Evolutionary conservation across 1,284 basidiomycete species (phyloP).

Genomic region (Naganishia liquefaciens): DNA sequence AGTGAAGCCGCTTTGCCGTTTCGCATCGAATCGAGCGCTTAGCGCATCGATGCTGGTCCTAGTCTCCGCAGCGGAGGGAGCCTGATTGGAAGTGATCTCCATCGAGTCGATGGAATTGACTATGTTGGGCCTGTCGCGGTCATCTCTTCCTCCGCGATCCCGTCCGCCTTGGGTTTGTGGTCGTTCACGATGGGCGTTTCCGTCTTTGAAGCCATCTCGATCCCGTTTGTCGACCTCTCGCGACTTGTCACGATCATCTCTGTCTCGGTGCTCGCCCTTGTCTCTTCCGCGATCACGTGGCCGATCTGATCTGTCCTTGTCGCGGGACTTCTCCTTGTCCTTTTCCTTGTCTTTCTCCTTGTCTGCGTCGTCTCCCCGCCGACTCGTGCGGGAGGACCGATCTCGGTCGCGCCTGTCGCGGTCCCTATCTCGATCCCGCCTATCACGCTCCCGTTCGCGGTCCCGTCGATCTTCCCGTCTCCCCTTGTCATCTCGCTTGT

Average conservation of each 20-base stretch:
- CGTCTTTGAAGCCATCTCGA: neutral
- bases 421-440: no score
- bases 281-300: constrained; percentile 2
- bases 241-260: constrained; percentile 6
- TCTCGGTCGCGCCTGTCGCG: no score
- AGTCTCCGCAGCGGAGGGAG: neutral
- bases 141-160: constrained; percentile 9
- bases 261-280: neutral
- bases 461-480: constrained; percentile 5
- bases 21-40: constrained; percentile 17
- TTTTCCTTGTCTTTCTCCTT: constrained; percentile 22
- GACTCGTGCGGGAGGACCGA: no score
- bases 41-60: constrained; percentile 22
- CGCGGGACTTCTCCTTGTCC: constrained; percentile 5
- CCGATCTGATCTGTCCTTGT: constrained; percentile 11
- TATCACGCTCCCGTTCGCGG: constrained; percentile 1
- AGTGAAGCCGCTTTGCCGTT: constrained; percentile 7
- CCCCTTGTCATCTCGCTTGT: constrained; percentile 28
- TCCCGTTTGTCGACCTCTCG: constrained; percentile 15
- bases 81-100: neutral
- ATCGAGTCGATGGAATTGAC: neutral
- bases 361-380: neutral
- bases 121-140: neutral
- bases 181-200: constrained; percentile 6
- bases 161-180: neutral